Evolutionary conservation across 441 rosid species (phyloP).

Genomic region (Isatis lusitanica): DNA sequence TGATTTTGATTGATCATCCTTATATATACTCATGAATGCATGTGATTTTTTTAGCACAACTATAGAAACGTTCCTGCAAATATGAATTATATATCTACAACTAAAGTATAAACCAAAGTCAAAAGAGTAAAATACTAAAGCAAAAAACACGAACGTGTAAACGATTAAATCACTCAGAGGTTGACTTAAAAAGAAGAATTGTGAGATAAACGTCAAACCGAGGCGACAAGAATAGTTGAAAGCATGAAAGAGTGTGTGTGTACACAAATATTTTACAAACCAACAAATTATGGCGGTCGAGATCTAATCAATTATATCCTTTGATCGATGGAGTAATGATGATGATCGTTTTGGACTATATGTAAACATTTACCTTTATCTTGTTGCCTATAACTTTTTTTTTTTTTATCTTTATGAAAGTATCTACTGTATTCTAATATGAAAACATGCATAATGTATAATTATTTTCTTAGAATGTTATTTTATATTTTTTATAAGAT

Average conservation of each 20-base stretch:
- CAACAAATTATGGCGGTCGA: constrained; percentile 22
- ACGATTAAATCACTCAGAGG: constrained; percentile 40
- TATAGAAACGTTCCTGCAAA: background rate
- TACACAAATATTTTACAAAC: constrained; percentile 29
- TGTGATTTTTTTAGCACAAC: background rate
- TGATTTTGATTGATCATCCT: background rate
- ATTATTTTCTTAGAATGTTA: background rate
- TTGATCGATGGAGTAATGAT: constrained; percentile 10
- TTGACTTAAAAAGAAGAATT: constrained; percentile 31
- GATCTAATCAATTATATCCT: constrained; percentile 28
- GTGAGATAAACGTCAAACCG: constrained; percentile 30
- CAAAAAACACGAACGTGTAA: constrained; percentile 31
- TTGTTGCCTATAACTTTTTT: background rate
- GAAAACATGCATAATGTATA: background rate
- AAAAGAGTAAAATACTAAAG: constrained; percentile 18
- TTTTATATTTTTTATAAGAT: background rate
- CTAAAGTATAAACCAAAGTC: constrained; percentile 10
- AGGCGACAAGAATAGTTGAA: constrained; percentile 39
- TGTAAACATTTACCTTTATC: constrained; percentile 8
- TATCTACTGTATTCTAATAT: background rate
- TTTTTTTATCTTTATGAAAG: background rate
- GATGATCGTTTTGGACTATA: constrained; percentile 34
- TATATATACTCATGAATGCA: background rate
- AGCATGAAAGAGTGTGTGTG: constrained; percentile 21
- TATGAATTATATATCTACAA: background rate